Evolutionary conservation across 2,329 filamentous ascomycete genomes (phyloP).

Genomic region (Aureobasidium sp.): DNA sequence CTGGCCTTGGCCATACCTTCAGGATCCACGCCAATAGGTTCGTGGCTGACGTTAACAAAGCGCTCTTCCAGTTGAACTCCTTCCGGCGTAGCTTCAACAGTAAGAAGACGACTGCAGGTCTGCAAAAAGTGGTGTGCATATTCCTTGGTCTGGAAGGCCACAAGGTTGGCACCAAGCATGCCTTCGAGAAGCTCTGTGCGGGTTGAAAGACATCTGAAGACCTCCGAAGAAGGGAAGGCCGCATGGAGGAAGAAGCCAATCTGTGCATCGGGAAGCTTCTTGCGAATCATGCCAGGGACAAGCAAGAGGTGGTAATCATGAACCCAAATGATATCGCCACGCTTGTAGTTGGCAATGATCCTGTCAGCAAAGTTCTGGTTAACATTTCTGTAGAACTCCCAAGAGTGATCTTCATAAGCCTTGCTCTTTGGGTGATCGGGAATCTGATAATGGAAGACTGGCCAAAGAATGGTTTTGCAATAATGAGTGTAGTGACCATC

Average conservation of each 20-base stretch:
- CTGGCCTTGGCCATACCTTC: conserved; percentile 52
- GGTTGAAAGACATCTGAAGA: conserved; percentile 84
- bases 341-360: conserved; percentile 87
- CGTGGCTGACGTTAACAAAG: conserved; percentile 79
- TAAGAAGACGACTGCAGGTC: conserved; percentile 84
- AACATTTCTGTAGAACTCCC: conserved; percentile 86
- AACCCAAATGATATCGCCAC: conserved; percentile 86
- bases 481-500: conserved; percentile 93
- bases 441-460: conserved; percentile 96
- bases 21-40: conserved; percentile 68
- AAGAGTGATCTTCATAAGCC: conserved; percentile 93
- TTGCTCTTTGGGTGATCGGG: conserved; percentile 98
- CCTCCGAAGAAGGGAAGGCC: conserved; percentile 91
- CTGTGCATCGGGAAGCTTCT: conserved; percentile 84
- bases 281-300: conserved; percentile 80
- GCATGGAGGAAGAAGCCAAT: conserved; percentile 96
- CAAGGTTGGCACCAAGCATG: conserved; percentile 84
- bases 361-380: conserved; percentile 91
- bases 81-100: conserved; percentile 81
- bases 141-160: conserved; percentile 90
- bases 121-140: conserved; percentile 92
- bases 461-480: conserved; percentile 97
- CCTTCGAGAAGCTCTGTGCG: conserved; percentile 83
- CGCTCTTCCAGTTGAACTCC: conserved; percentile 87
- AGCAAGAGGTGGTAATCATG: conserved; percentile 92